Evolutionary conservation across 257 asterid genomes (phyloP), one percentile per base, ranked within the genome.

Genomic region (Craterostigma plantagineum): DNA sequence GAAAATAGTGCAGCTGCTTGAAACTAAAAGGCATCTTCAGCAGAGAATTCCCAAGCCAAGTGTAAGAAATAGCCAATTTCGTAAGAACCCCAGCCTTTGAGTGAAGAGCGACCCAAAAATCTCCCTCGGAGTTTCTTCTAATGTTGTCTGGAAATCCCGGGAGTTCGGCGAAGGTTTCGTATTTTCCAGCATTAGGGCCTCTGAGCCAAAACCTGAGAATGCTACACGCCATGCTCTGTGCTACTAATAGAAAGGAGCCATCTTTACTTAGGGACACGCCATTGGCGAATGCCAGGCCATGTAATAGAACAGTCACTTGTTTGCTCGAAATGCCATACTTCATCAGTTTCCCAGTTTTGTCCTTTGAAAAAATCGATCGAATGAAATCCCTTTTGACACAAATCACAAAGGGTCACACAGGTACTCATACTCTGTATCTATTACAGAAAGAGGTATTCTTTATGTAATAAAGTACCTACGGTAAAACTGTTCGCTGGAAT

Each of bases 121-220:
- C 77, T 7, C 90, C 85, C 14, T 60, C 67, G 0, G 67, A 45
- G 48, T 72, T 77, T 53, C 74, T 58, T 54, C 81, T 72, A 8
- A 81, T 60, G 60, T 81, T 77, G 77, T 81, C 90, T 0, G 81
- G 81, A 53, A 57, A 72, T 46, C 94, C 86, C 10, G 78, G 68
- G 0, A 81, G 50, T 46, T 68, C 69, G 9, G 67, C 67, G 41
- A 81, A 69, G 4, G 49, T 47, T 0, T 64, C 72, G 10, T 58
- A 58, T 30, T 51, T 63, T 15, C 86, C 80, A 12, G 76, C 72
- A 34, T 67, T 52, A 2, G 76, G 76, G 42, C 85, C 82, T 38
- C 50, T 40, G 51, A 76, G 73, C 91, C 91, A 73, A 11, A 47
- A 61, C 55, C 77, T 57, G 5, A 56, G 36, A 35, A 65, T 62